Conservation (phyloP, 345 rosid species). For the Aurinia saxatilis region DNA sequence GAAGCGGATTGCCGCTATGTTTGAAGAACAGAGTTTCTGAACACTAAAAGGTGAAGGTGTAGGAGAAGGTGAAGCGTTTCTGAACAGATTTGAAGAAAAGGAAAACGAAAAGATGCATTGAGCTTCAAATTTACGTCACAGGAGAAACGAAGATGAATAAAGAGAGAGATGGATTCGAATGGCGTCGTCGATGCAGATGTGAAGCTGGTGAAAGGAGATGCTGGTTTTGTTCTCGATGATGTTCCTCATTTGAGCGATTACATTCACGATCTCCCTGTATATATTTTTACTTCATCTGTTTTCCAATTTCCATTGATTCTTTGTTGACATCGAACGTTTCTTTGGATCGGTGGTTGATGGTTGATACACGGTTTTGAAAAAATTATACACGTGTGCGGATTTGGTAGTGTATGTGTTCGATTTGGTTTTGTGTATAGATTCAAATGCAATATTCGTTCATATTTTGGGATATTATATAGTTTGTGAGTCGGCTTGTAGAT, state of each 20-base stretch:
- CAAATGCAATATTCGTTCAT: too few relatives aligned
- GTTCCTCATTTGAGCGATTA: constrained; percentile 75
- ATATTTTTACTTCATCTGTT: not conserved
- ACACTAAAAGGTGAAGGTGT: too few relatives aligned
- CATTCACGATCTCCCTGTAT: constrained; percentile 57
- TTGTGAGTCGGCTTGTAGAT: not conserved
- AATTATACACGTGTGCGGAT: constrained; percentile 20
- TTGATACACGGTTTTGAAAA: not conserved
- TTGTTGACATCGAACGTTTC: not conserved
- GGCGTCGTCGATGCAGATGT: constrained; percentile 16
- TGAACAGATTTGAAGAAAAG: too few relatives aligned
- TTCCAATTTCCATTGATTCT: not conserved
- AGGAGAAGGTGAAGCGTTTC: too few relatives aligned
- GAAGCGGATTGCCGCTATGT: too few relatives aligned
- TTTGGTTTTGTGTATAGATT: not conserved
- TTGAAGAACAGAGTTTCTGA: too few relatives aligned
- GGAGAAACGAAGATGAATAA: not conserved
- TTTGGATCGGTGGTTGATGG: too few relatives aligned
- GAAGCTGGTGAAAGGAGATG: constrained; percentile 40
- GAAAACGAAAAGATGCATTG: too few relatives aligned
- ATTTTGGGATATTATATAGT: not conserved
- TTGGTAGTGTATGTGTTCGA: too few relatives aligned
- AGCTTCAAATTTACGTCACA: constrained; percentile 15
- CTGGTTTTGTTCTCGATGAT: constrained; percentile 70
- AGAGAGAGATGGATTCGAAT: constrained; percentile 25